Base-by-base conservation (phyloP, 1,284 basidiomycete species). In the Melampsora medusae region DNA sequence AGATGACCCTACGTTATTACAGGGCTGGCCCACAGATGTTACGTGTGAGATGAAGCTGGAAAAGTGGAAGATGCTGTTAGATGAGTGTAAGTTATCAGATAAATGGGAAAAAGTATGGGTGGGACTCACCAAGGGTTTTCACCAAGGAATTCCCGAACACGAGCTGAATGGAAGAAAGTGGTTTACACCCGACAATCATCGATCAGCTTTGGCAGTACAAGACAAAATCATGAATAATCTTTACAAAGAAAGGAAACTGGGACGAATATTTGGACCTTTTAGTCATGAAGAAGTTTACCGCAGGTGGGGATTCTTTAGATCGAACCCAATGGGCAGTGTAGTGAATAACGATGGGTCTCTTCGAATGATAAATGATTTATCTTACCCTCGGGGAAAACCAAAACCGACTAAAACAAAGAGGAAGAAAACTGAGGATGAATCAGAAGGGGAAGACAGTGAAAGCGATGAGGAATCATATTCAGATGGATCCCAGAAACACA, bases 131-230 rank as follows among this genome's bases (percentile, higher is more conserved):
- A 4, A 49, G 16, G 66, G 66, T 1, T 67, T 67, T 25, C 1
- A 14, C 16, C 66, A 67, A 67, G 66, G 66, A 14, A 67, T 67
- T 14, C 66, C 66, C 1, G 17, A 67, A n/a, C 66, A 67, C 42
- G 12, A 3, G 1, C 4, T 49, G 22, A 17, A 49, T 3, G 38
- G 46, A 42, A 4, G 10, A 1, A 42, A 42, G 12, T 42, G 38
- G 38, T 42, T 42, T 42, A 42, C 38, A 12, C 38, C 38, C 4
- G 38, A 42, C 10, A 42, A 42, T 12, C 38, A 42, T 12, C 5
- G 12, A 12, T 42, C 38, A 12, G 38, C 38, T 12, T 42, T 42
- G 12, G 38, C 38, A 42, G 38, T 42, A 42, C 4, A 42, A 12
- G 38, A 42, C 10, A 42, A 42, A 10, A 42, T 42, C 5, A 42